Conservation (phyloP, 257 asterid genomes). For the Oldenlandia corymbosa region DNA sequence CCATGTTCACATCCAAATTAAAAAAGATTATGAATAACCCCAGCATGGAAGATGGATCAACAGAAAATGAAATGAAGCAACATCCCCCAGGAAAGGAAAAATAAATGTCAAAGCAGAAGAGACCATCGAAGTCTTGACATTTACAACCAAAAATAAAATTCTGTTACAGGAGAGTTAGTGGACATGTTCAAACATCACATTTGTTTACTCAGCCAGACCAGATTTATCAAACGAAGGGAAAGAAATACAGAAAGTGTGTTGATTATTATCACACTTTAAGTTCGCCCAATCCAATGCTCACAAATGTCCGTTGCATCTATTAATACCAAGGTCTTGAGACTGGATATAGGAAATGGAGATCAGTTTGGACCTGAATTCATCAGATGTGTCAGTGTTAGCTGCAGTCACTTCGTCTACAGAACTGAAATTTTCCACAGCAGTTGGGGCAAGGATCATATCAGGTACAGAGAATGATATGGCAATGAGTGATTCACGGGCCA, state of each 20-base stretch:
- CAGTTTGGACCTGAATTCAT: constrained; percentile 23
- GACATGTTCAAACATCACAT: neutral
- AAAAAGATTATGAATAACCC: neutral
- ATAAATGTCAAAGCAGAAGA: neutral
- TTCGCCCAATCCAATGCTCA: constrained; percentile 1
- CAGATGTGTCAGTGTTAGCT: constrained; percentile 10
- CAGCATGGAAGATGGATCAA: too few species aligned
- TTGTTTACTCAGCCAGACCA: neutral
- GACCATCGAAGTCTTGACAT: neutral
- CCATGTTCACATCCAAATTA: neutral
- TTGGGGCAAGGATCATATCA: constrained; percentile 12
- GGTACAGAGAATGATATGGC: constrained; percentile 21
- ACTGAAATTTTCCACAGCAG: constrained; percentile 2
- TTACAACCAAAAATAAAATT: neutral
- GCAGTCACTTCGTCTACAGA: neutral
- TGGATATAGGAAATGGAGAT: constrained; percentile 24
- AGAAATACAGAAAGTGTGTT: neutral
- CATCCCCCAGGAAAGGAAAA: too few species aligned
- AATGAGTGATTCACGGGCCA: constrained; percentile 24
- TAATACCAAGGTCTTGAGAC: constrained; percentile 15
- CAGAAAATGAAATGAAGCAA: neutral
- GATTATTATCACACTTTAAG: neutral
- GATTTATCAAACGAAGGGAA: neutral
- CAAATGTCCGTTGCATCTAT: constrained; percentile 15
- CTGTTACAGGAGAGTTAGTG: neutral